Evolutionary conservation across 1,139 yeast genomes (phyloP).

Genomic region (Pichia sp.): DNA sequence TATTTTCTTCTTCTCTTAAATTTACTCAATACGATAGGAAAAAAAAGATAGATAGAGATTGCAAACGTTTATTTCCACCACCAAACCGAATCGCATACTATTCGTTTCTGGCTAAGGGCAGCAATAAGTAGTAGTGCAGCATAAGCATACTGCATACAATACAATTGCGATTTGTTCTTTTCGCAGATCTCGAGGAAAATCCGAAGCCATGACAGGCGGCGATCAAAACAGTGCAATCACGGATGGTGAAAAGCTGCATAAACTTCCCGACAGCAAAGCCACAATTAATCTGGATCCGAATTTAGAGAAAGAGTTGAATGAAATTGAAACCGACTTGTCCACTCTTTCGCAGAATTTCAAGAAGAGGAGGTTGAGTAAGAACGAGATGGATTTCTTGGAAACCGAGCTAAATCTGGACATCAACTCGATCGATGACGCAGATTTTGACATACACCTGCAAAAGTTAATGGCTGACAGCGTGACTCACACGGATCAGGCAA

Average conservation of each 20-base stretch:
- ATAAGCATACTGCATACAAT: not conserved
- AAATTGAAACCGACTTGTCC: not conserved
- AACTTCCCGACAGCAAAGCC: not conserved
- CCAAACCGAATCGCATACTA: not conserved
- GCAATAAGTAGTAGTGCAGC: not conserved
- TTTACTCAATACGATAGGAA: not conserved
- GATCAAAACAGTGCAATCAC: not conserved
- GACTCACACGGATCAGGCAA: not conserved
- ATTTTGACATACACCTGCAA: slow-evolving; percentile 29
- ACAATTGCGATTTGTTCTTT: not conserved
- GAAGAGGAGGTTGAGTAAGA: slow-evolving; percentile 10
- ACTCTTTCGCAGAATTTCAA: not conserved
- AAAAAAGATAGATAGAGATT: slow-evolving; percentile 1
- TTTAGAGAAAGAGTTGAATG: slow-evolving; percentile 8
- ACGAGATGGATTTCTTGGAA: slow-evolving; percentile 26
- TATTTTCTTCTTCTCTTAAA: not conserved
- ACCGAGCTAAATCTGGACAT: slow-evolving; percentile 26
- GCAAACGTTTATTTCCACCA: not conserved
- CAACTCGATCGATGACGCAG: slow-evolving; percentile 29
- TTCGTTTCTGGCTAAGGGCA: not conserved
- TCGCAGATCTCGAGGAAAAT: not conserved
- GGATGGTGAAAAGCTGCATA: not conserved
- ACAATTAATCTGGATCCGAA: not conserved
- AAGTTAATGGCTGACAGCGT: slow-evolving; percentile 26
- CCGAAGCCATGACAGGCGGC: not conserved